Base-by-base conservation (phyloP, 257 asterid species). In the Nicotiana otophora region DNA sequence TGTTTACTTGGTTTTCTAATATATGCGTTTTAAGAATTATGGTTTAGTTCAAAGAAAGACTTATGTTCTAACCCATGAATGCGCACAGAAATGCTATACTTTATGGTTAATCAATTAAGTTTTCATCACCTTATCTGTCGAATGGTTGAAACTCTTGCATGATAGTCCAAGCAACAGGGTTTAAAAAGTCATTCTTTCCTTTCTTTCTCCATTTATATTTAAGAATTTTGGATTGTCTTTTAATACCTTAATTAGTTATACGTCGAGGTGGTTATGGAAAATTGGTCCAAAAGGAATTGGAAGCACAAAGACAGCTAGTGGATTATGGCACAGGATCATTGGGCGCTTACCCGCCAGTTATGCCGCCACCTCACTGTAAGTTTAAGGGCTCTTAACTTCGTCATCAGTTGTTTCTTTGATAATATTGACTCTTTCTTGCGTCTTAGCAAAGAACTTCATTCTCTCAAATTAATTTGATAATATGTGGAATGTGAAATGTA, bases 181-280 rank as follows among this genome's bases (percentile, higher is more conserved):
- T 53, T 53, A 53, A 53, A 4, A 53, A 14, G 4, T 53, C 15
- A 53, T 42, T 72, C 28, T 36, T 66, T 66, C 20, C 58, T 2
- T 42, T 72, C 53, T 36, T 66, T 66, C 20, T 19, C 36, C 79
- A 72, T 39, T 28, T 39, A 72, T 72, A 74, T 57, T 46, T 74
- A 42, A 20, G 79, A 57, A n/a, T 9, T 69, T 46, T 33, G 78
- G 31, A 26, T 30, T 14, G 23, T 69, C 55, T 16, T 69, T 69
- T 39, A 5, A 20, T 90, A 88, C 90, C 91, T 94, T 89, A 89
- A 93, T 85, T 81, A 81, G 85, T 84, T 36, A 51, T 82, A 95
- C 99, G 93, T 83, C 93, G 98, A 91, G 99, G 99, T 85, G 99
- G 98, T 82, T 95, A 95, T 79, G 99, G 99, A 78, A 95, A 95